phyloP scores from a whole-genome alignment of 2,329 filamentous ascomycete species.

The Beauveria sp. region DNA sequence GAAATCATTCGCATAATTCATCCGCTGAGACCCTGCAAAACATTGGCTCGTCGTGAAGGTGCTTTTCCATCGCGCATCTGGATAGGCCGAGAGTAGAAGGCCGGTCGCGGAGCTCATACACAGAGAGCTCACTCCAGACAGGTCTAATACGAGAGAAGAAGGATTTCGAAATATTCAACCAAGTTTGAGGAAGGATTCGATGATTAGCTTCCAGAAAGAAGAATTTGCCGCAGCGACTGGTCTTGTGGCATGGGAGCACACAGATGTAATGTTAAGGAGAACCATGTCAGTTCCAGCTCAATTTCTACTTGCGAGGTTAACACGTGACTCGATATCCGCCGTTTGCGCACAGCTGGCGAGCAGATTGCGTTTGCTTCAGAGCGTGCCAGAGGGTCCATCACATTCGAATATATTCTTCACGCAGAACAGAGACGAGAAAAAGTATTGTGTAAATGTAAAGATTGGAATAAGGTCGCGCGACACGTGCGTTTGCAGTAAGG shows the following conservation, averaged over 20 bases:
- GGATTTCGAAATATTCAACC: too few species aligned
- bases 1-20: neutral
- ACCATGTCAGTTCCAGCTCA: conserved; percentile 3
- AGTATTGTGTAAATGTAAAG: neutral
- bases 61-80: neutral
- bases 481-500: neutral
- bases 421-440: neutral
- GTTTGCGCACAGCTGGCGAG: neutral
- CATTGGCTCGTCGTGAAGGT: neutral
- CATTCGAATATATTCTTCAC: neutral
- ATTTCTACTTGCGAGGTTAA: neutral
- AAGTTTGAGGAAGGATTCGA: neutral
- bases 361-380: too few species aligned
- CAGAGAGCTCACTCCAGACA: neutral
- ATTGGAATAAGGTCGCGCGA: neutral
- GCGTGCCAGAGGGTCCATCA: neutral
- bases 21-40: neutral
- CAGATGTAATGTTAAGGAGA: neutral
- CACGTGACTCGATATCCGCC: neutral
- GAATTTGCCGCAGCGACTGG: neutral
- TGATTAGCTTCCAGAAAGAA: neutral
- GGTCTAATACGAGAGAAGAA: neutral
- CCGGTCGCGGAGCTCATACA: neutral
- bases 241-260: neutral
- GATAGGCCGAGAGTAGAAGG: neutral